Evolutionary conservation across 306 rosid species (phyloP).

Genomic region (Begonia loranthoides): DNA sequence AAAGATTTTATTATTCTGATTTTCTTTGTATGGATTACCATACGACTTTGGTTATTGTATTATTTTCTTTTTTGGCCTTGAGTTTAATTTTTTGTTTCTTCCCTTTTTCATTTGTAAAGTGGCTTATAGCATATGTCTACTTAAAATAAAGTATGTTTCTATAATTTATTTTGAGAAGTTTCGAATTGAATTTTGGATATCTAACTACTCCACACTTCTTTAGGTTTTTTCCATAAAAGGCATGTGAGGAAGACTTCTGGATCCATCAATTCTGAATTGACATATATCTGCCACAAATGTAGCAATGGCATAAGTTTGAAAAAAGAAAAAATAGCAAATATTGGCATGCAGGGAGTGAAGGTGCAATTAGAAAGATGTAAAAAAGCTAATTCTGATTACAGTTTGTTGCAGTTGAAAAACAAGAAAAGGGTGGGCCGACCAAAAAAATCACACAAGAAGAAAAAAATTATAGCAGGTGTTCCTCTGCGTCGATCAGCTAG

Average conservation of each 20-base stretch:
- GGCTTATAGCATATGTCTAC: too few species aligned
- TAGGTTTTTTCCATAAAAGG: slow-evolving; percentile 85
- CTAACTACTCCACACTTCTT: slow-evolving; percentile 8
- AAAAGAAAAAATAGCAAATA: slow-evolving; percentile 1
- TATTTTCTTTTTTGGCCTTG: too few species aligned
- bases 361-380: slow-evolving; percentile 26
- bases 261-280: slow-evolving; percentile 26
- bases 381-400: slow-evolving; percentile 26
- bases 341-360: slow-evolving; percentile 35
- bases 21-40: too few species aligned
- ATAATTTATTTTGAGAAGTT: too few species aligned
- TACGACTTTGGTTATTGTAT: too few species aligned
- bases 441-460: slow-evolving; percentile 28
- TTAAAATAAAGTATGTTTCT: too few species aligned
- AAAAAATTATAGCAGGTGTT: slow-evolving; percentile 30
- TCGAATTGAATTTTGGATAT: neutral
- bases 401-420: slow-evolving; percentile 32
- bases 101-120: too few species aligned
- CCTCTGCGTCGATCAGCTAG: slow-evolving; percentile 91
- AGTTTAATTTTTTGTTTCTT: too few species aligned
- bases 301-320: slow-evolving; percentile 25
- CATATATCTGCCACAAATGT: slow-evolving; percentile 64
- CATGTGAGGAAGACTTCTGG: slow-evolving; percentile 63
- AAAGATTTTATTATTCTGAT: too few species aligned
- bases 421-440: slow-evolving; percentile 40